These are phyloP conservation scores for Biscutella laevigata DNA, from an alignment of 441 rosid genomes.

Conservation along the genomic window DNA sequence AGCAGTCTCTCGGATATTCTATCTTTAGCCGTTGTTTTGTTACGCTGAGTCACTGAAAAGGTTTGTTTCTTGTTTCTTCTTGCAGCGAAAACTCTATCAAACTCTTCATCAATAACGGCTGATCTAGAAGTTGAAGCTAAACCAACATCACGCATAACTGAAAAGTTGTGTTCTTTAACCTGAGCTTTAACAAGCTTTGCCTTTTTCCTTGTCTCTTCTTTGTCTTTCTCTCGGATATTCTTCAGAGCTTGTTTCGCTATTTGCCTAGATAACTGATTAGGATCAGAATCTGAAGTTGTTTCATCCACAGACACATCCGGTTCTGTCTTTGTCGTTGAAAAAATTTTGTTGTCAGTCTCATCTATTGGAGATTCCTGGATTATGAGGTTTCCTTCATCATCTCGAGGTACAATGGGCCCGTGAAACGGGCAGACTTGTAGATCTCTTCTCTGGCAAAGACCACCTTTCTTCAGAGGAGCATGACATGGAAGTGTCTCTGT, in stretches of 20 bases:
- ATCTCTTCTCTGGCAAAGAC: constrained; percentile 80
- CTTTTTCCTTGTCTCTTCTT: constrained; percentile 47
- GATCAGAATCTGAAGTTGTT: constrained; percentile 27
- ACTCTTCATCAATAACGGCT: constrained; percentile 37
- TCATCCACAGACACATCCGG: constrained; percentile 24
- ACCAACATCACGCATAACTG: constrained; percentile 69
- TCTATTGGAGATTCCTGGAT: constrained; percentile 19
- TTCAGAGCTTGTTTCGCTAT: constrained; percentile 73
- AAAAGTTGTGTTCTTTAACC: constrained; percentile 63
- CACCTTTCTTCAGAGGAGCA: constrained; percentile 71
- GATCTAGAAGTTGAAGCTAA: constrained; percentile 69
- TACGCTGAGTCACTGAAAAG: constrained; percentile 50
- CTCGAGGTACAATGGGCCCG: constrained; percentile 70
- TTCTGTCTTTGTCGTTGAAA: constrained; percentile 31
- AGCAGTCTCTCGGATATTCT: constrained; percentile 51
- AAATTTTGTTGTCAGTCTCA: constrained; percentile 8
- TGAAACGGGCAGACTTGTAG: constrained; percentile 79
- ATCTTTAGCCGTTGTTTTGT: constrained; percentile 59
- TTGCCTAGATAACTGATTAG: constrained; percentile 35
- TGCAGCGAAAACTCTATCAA: constrained; percentile 22
- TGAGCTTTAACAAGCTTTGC: constrained; percentile 55
- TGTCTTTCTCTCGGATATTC: constrained; percentile 57
- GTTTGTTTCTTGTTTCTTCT: constrained; percentile 46
- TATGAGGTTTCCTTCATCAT: constrained; percentile 52
- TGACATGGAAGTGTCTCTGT: constrained; percentile 53